Percentiles rank a stretch among this genome's conserved stretches.
phyloP scores from a whole-genome alignment of 208 protist genomes.

The Leishmania guyanensis region DNA sequence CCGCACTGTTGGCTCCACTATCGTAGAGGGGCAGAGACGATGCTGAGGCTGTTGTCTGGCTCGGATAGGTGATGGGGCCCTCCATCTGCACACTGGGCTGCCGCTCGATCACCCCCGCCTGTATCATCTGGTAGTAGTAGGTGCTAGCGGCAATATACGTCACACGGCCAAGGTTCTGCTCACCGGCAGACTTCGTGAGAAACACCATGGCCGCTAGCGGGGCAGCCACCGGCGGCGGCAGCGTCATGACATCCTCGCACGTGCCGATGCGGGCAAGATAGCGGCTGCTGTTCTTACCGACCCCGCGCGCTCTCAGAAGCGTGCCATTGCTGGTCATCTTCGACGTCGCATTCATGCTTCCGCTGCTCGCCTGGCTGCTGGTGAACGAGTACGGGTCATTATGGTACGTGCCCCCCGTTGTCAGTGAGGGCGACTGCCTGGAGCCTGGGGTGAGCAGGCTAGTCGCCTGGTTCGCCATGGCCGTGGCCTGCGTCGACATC shows the following conservation, averaged over 20 bases:
- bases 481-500: conserved; percentile 14
- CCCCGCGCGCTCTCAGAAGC: conserved; percentile 24
- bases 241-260: conserved; percentile 30
- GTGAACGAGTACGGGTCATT: conserved; percentile 46
- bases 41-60: neutral
- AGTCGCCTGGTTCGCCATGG: conserved; percentile 17
- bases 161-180: conserved; percentile 84
- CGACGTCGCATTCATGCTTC: conserved; percentile 4
- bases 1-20: neutral
- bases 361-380: conserved; percentile 29
- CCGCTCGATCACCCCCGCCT: conserved; percentile 65
- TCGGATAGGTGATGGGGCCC: conserved; percentile 16
- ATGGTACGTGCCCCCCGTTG: conserved; percentile 27
- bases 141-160: conserved; percentile 79
- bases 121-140: conserved; percentile 81
- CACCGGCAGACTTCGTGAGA: conserved; percentile 84
- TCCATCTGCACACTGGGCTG: conserved; percentile 19
- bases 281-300: conserved; percentile 9
- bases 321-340: conserved; percentile 16
- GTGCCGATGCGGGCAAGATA: conserved; percentile 16
- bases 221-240: conserved; percentile 69
- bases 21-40: neutral
- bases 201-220: conserved; percentile 83
- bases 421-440: conserved; percentile 6
- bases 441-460: conserved; percentile 26